phyloP scores from a whole-genome alignment of 2,329 filamentous ascomycete species.

The Aspergillus alliaceus region DNA sequence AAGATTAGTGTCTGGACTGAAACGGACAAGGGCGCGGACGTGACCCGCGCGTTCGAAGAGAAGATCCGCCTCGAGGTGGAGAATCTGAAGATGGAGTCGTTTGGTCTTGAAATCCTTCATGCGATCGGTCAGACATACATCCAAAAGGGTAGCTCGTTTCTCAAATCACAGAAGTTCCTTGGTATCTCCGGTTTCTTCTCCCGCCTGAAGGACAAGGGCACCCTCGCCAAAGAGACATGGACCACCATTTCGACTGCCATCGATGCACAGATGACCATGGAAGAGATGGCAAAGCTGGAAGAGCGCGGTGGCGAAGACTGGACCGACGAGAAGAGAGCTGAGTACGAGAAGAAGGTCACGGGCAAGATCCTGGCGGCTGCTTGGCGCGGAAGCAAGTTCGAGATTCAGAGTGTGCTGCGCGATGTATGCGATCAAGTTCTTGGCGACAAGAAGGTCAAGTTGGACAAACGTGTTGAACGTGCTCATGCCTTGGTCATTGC shows the following conservation, averaged over 20 bases:
- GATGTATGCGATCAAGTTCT: constrained; percentile 92
- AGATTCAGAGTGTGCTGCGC: constrained; percentile 92
- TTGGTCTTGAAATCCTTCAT: constrained; percentile 93
- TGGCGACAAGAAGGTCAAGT: constrained; percentile 73
- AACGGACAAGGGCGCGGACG: constrained; percentile 83
- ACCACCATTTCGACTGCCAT: constrained; percentile 95
- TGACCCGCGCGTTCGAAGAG: constrained; percentile 86
- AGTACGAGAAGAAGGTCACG: constrained; percentile 93
- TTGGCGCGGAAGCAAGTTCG: constrained; percentile 94
- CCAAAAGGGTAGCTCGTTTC: constrained; percentile 79
- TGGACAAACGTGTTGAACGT: constrained; percentile 84
- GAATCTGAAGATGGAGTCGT: constrained; percentile 98
- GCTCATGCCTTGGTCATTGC: constrained; percentile 86
- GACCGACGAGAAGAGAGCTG: constrained; percentile 95
- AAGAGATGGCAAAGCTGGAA: constrained; percentile 97
- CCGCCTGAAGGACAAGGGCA: constrained; percentile 93
- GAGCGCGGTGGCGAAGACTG: constrained; percentile 94
- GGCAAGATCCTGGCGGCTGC: constrained; percentile 97
- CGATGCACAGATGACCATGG: constrained; percentile 96
- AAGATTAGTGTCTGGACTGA: constrained; percentile 95
- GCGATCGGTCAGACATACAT: constrained; percentile 91
- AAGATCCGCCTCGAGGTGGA: constrained; percentile 95
- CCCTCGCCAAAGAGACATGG: constrained; percentile 97
- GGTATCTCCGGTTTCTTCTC: constrained; percentile 95
- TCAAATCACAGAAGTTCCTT: constrained; percentile 95